Evolutionary conservation across 2,329 filamentous ascomycete genomes (phyloP).

Genomic region (Periglandula ipomoeae): DNA sequence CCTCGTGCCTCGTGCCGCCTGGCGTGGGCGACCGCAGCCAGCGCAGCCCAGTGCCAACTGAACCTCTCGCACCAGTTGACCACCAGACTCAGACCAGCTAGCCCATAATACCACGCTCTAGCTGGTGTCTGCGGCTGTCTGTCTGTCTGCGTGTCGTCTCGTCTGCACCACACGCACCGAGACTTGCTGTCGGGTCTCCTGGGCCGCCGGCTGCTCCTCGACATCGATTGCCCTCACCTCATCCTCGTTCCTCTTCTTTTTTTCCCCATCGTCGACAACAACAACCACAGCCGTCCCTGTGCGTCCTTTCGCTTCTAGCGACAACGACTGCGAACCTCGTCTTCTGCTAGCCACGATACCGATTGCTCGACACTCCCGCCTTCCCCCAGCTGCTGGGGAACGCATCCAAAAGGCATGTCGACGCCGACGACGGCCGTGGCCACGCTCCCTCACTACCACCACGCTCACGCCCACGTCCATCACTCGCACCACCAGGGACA

Average conservation of each 20-base stretch:
- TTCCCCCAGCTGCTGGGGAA: conserved; percentile 5
- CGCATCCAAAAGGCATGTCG: conserved; percentile 48
- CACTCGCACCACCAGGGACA: conserved; percentile 7
- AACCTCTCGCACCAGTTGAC: too few species aligned
- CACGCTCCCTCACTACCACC: conserved; percentile 60
- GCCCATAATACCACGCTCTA: too few species aligned
- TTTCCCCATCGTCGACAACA: neutral
- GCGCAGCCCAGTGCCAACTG: too few species aligned
- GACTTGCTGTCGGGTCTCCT: too few species aligned
- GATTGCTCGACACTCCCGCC: neutral
- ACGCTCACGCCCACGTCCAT: conserved; percentile 18
- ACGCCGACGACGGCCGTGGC: conserved; percentile 71
- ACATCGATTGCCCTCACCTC: neutral
- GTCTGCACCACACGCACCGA: too few species aligned
- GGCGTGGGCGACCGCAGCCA: too few species aligned
- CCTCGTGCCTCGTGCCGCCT: too few species aligned
- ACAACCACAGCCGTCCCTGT: neutral
- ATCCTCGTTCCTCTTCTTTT: neutral
- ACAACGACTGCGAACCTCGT: neutral
- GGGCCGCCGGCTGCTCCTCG: too few species aligned
- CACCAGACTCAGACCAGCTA: too few species aligned
- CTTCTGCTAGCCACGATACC: neutral
- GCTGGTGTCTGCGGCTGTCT: too few species aligned
- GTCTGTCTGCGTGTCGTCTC: too few species aligned
- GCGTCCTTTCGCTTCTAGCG: neutral